phyloP scores from a whole-genome alignment of 768 basidiomycete species.

The Rhizopogon vesiculosus region DNA sequence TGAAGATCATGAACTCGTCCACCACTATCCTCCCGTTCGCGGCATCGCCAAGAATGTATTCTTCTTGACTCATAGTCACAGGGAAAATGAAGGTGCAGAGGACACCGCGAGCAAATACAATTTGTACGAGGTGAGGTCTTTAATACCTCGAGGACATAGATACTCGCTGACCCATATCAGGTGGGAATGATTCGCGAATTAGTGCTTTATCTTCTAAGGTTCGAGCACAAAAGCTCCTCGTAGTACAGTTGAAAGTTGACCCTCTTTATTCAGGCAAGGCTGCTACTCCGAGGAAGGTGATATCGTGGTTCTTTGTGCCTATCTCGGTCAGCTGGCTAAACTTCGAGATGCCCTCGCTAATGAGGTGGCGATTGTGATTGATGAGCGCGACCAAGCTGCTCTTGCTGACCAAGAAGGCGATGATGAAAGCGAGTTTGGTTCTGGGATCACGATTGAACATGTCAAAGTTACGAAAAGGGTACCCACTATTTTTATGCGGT shows the following conservation, averaged over 20 bases:
- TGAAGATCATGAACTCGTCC: constrained; percentile 51
- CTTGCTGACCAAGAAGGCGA: constrained; percentile 50
- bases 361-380: constrained; percentile 59
- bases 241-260: background rate
- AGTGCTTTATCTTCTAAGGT: constrained; percentile 46
- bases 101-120: constrained; percentile 67
- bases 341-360: constrained; percentile 37
- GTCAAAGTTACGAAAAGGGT: constrained; percentile 52
- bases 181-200: constrained; percentile 47
- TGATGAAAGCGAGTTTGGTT: constrained; percentile 13
- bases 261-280: constrained; percentile 34
- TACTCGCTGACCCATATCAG: constrained; percentile 12
- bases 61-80: constrained; percentile 60
- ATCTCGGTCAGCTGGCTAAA: constrained; percentile 45
- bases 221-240: background rate
- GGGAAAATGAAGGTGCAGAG: constrained; percentile 54
- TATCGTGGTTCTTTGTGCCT: constrained; percentile 52
- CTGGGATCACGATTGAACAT: constrained; percentile 30
- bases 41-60: constrained; percentile 63
- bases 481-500: constrained; percentile 9
- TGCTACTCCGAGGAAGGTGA: constrained; percentile 41
- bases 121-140: constrained; percentile 60
- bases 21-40: constrained; percentile 47
- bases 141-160: constrained; percentile 22
- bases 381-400: constrained; percentile 63